These are phyloP conservation scores for Gastrolobium bilobum DNA, from an alignment of 306 rosid species.

Conservation along the genomic window DNA sequence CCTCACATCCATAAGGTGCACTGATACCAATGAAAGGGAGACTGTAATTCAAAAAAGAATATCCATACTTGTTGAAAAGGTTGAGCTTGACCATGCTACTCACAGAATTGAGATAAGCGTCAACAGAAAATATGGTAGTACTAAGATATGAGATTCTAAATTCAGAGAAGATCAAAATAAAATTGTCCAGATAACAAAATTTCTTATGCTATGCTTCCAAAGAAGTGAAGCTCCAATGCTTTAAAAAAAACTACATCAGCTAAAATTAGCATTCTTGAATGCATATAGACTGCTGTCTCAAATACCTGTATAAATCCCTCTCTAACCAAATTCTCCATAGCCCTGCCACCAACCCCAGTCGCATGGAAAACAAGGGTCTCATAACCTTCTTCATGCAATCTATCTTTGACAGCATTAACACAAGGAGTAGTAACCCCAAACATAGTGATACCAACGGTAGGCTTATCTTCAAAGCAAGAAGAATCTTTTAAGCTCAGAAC, in stretches of 20 bases:
- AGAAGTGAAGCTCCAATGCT: slow-evolving; percentile 20
- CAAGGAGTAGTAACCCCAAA: slow-evolving; percentile 93
- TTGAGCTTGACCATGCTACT: not conserved
- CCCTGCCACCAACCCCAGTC: slow-evolving; percentile 96
- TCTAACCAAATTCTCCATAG: slow-evolving; percentile 91
- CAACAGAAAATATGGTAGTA: slow-evolving; percentile 1
- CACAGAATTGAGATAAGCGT: slow-evolving; percentile 6
- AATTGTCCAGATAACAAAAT: not conserved
- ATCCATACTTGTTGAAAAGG: not conserved
- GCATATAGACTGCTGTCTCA: slow-evolving; percentile 9
- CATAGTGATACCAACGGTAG: slow-evolving; percentile 87
- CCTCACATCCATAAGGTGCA: not conserved
- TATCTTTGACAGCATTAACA: slow-evolving; percentile 73
- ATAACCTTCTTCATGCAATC: slow-evolving; percentile 78
- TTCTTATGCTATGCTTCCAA: slow-evolving; percentile 30
- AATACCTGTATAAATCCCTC: slow-evolving; percentile 92
- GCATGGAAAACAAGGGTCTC: slow-evolving; percentile 92
- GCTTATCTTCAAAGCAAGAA: slow-evolving; percentile 53
- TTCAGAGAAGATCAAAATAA: slow-evolving; percentile 13
- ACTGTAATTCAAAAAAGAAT: slow-evolving; percentile 21
- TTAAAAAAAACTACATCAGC: slow-evolving; percentile 27
- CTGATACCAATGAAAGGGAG: not conserved
- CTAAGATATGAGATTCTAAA: not conserved
- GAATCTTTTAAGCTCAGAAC: slow-evolving; percentile 54
- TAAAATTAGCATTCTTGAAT: slow-evolving; percentile 11